phyloP scores from a whole-genome alignment of 140 eudicot genomes.

The Ambrosia hybrid region DNA sequence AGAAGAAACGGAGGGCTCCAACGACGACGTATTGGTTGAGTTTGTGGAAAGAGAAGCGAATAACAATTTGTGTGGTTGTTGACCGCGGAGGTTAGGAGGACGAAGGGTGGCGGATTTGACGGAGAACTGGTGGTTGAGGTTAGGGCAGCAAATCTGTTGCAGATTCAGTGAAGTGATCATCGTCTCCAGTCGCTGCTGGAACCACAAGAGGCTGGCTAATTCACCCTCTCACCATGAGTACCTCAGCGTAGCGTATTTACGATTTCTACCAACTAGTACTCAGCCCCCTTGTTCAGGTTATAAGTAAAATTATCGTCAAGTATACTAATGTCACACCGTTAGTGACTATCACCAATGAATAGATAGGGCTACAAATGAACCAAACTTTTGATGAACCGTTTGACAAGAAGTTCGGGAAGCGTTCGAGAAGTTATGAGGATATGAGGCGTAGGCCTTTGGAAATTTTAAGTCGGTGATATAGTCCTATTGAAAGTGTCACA shows the following conservation, averaged over 20 bases:
- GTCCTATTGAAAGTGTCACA: no score
- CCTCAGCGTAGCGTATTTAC: constrained; percentile 2
- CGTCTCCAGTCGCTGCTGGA: constrained; percentile 32
- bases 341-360: no score
- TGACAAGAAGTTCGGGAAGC: no score
- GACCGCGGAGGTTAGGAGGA: constrained; percentile 27
- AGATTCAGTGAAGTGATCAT: constrained; percentile 31
- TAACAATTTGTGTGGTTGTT: constrained; percentile 23
- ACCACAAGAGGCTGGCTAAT: constrained; percentile 6
- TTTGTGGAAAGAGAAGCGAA: constrained; percentile 37
- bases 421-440: not conserved
- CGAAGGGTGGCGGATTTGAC: constrained; percentile 20
- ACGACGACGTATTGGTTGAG: constrained; percentile 37
- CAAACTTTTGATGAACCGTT: no score
- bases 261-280: not conserved
- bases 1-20: constrained; percentile 47
- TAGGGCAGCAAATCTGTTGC: constrained; percentile 26
- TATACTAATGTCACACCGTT: no score
- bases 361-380: no score
- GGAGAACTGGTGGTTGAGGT: constrained; percentile 22
- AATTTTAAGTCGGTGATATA: no score
- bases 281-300: no score
- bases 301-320: no score
- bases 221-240: constrained; percentile 6
- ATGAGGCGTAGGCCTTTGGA: not conserved